Base-by-base conservation (phyloP, 1,139 yeast genomes). In the Yarrowia galli region DNA sequence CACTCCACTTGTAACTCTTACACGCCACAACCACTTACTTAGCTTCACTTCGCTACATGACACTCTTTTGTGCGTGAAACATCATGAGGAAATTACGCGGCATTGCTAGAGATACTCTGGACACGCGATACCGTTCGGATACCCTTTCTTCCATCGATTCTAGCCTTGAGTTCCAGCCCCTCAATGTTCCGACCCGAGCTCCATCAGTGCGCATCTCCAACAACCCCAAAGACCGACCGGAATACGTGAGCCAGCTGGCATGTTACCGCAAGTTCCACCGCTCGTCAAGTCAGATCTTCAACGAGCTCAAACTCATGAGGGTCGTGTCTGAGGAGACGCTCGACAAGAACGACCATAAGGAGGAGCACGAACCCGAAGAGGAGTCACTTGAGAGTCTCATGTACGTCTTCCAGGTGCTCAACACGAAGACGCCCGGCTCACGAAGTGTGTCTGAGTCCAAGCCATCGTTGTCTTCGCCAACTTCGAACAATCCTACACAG, bases 261-360 rank as follows among this genome's bases (percentile, higher is more conserved):
- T 54, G 61, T 18, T 54, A 54, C 61, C 61, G 61, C 46, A 54
- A 54, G 61, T 54, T 54, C 48, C 61, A 58, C 35, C 60, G 53
- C 25, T 38, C 42, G 32, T n/a, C 40, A 10, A 36, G 28, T 10
- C 45, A 23, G 43, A 22, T 49, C 16, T 40, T 40, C 18, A 67
- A 46, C n/a, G 43, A 54, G 13, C 42, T 40, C 35, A 42, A 65
- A 35, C 25, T 51, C 35, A 63, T 63, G 16, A 9, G 61, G 7
- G 61, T 54, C 18, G 61, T 40, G 0, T 40, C 46, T 40, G 61
- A 40, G 4, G 61, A 54, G 35, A 40, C 35, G 2, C 2, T 25
- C 1, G 35, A 51, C 43, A 16, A 40, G 46, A 25, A 40, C 9
- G 15, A 36, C n/a, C n/a, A n/a, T n/a, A n/a, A n/a, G n/a, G 25